These are phyloP conservation scores for Neofusicoccum ribis DNA, from an alignment of 2,329 filamentous ascomycete species.

Conservation along the genomic window DNA sequence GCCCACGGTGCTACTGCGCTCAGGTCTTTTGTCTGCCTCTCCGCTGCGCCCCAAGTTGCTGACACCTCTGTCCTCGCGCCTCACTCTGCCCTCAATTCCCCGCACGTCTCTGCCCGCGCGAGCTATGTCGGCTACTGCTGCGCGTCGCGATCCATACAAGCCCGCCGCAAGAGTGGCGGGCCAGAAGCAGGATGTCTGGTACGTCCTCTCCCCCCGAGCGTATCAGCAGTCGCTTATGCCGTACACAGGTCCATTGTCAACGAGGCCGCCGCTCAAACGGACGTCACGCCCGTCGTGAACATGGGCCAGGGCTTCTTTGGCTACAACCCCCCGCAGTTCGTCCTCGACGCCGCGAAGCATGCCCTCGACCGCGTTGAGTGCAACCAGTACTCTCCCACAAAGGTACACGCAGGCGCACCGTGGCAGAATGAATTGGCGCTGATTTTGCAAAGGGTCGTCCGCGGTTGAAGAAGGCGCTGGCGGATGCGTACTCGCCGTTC, in stretches of 20 bases:
- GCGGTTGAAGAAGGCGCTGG: conserved; percentile 86
- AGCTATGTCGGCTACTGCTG: conserved; percentile 37
- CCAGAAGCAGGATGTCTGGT: conserved; percentile 62
- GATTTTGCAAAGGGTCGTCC: conserved; percentile 65
- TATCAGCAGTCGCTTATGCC: conserved; percentile 12
- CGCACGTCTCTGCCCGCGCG: conserved; percentile 24
- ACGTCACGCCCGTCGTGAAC: conserved; percentile 66
- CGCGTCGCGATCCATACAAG: conserved; percentile 48
- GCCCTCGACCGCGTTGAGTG: conserved; percentile 90
- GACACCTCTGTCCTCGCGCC: background rate
- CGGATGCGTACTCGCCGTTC: conserved; percentile 85
- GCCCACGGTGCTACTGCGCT: background rate
- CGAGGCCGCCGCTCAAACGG: conserved; percentile 64
- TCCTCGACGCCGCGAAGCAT: conserved; percentile 85
- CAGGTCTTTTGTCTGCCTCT: background rate
- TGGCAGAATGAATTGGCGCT: background rate
- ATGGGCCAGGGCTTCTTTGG: conserved; percentile 80
- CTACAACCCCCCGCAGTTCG: conserved; percentile 91
- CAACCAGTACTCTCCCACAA: conserved; percentile 98
- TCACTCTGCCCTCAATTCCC: background rate
- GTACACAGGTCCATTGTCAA: conserved; percentile 63
- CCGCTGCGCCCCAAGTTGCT: background rate
- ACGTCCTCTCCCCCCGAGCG: conserved; percentile 18
- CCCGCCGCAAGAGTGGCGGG: conserved; percentile 56
- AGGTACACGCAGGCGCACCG: conserved; percentile 47